Evolutionary conservation across 495 filamentous ascomycete genomes (phyloP), one percentile per base, ranked within the genome.

Genomic region (Penicillium bovifimosum): DNA sequence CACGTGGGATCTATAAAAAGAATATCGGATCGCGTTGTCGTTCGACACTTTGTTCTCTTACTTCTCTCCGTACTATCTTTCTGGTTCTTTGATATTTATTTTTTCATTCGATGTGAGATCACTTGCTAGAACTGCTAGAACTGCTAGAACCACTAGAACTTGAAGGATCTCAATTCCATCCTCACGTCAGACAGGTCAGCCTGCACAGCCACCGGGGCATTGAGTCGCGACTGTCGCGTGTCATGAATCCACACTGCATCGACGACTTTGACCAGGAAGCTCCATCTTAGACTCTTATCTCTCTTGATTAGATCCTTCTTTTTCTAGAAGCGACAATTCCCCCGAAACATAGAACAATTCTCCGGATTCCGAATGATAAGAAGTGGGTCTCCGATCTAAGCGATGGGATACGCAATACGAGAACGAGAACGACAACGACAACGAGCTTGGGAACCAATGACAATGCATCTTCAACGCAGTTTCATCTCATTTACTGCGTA

Each of bases 371-470:
- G 16, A 13, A 1, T 35, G 26, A 45, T 55, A 41, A 41, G 40
- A 39, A 27, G 44, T 45, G 42, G 42, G n/a, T n/a, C 20, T 24
- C 42, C 29, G 11, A 14, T 36, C 18, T 47, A 54, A 53, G 43
- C 55, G 55, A 59, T 14, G 44, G 32, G 14, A 32, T 18, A 24
- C 53, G 60, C 58, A 34, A 60, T 24, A 55, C 63, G 61, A 66
- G 46, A 65, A 56, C 59, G 61, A 62, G 31, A 60, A 54, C 61
- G 58, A 60, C 1, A 33, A 27, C 53, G 55, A 65, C 35, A 67
- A 50, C 42, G 56, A 63, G 34, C 36, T 26, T 56, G 54, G 33
- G 4, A 45, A 27, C 64, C 69, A 71, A 70, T 70, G 32, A 52
- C 7, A 41, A 11, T 29, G 0, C 20, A 29, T 9, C 18, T 34